Evolutionary conservation across 805 yeast genomes (phyloP).

Genomic region (Kuraishia floccosa): DNA sequence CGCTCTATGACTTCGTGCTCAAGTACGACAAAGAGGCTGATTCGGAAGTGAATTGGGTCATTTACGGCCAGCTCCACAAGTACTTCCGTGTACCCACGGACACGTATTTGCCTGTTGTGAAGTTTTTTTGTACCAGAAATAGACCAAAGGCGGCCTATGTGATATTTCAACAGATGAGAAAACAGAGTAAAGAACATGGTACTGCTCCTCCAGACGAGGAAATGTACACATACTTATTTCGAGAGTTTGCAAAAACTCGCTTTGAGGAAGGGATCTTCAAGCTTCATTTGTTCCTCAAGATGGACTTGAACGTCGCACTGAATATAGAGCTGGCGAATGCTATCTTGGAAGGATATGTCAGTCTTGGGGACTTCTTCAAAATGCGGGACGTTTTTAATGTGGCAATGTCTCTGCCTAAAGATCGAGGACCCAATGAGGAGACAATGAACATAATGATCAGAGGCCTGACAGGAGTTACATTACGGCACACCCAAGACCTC

Average conservation of each 20-base stretch:
- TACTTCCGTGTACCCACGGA: conserved; percentile 49
- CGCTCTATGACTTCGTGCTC: conserved; percentile 33
- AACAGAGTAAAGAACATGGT: conserved; percentile 41
- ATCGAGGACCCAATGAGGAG: conserved; percentile 46
- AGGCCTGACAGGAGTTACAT: conserved; percentile 39
- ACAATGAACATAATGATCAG: conserved; percentile 59
- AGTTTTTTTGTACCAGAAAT: conserved; percentile 38
- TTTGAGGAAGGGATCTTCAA: conserved; percentile 60
- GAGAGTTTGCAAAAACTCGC: conserved; percentile 43
- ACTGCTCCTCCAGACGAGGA: conserved; percentile 38
- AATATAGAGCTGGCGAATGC: conserved; percentile 50
- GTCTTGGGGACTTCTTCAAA: conserved; percentile 41
- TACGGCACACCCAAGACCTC: conserved; percentile 45
- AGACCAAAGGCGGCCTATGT: conserved; percentile 52
- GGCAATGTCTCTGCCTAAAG: conserved; percentile 39
- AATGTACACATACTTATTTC: conserved; percentile 49
- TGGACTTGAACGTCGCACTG: conserved; percentile 46
- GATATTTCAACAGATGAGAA: conserved; percentile 50
- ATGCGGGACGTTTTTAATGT: conserved; percentile 51
- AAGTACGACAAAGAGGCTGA: conserved; percentile 17
- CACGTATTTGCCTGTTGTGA: conserved; percentile 45
- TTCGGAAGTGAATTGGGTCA: conserved; percentile 42
- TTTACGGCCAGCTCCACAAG: conserved; percentile 45
- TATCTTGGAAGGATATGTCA: conserved; percentile 52
- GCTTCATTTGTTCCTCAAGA: conserved; percentile 49